phyloP scores from a whole-genome alignment of 352 stramenopile genomes.

The Phytophthora cactorum region DNA sequence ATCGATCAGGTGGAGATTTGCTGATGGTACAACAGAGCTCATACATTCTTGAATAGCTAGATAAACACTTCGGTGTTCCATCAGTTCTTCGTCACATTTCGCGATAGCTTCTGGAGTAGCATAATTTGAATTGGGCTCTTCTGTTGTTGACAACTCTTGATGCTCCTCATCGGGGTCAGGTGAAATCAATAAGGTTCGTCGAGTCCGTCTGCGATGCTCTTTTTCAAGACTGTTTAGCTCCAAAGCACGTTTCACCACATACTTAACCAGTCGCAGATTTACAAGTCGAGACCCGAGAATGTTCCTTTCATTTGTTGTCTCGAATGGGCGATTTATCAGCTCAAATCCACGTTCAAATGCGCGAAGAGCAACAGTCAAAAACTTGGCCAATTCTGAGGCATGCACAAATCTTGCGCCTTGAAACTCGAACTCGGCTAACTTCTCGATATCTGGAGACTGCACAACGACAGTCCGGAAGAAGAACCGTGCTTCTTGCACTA shows the following conservation, averaged over 20 bases:
- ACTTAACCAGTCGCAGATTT: conserved; percentile 28
- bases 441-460: conserved; percentile 41
- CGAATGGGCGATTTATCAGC: conserved; percentile 11
- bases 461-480: conserved; percentile 55
- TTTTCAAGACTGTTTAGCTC: conserved; percentile 35
- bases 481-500: conserved; percentile 27
- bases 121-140: conserved; percentile 6
- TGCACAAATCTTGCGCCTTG: conserved; percentile 43
- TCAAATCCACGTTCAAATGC: conserved; percentile 39
- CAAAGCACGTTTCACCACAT: conserved; percentile 28
- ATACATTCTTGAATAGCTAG: conserved; percentile 48
- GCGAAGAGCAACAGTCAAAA: conserved; percentile 40
- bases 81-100: conserved; percentile 31
- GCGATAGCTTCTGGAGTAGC: conserved; percentile 15
- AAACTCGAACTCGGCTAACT: conserved; percentile 54
- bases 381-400: conserved; percentile 33
- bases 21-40: conserved; percentile 18
- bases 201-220: conserved; percentile 13
- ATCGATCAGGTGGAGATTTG: conserved; percentile 45
- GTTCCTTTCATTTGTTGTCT: conserved; percentile 4
- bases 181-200: conserved; percentile 8
- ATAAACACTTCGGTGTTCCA: conserved; percentile 50
- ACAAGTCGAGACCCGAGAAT: conserved; percentile 7
- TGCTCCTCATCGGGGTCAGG: conserved; percentile 11
- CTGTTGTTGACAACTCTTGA: conserved; percentile 9